phyloP scores from a whole-genome alignment of 2,329 filamentous ascomycete genomes.

The Aspergillus ruber region DNA sequence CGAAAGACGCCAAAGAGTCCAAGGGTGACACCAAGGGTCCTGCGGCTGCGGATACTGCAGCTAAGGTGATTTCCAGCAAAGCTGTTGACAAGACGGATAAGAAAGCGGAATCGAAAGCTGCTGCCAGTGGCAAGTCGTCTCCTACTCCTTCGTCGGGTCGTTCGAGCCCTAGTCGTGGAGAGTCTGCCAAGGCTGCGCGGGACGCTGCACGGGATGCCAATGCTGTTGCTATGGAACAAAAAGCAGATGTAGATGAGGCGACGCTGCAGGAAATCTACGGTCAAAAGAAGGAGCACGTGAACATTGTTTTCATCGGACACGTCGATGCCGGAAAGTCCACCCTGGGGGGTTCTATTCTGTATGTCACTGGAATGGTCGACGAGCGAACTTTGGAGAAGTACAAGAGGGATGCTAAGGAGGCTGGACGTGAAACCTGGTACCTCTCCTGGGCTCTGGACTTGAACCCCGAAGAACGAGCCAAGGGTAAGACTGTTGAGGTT shows the following conservation, averaged over 20 bases:
- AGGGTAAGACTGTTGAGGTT: slow-evolving; percentile 98
- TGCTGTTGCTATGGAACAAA: slow-evolving; percentile 75
- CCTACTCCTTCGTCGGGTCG: slow-evolving; percentile 71
- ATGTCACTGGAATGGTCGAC: slow-evolving; percentile 97
- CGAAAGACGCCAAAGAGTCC: neutral
- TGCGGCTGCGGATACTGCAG: slow-evolving; percentile 57
- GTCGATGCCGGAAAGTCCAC: slow-evolving; percentile 98
- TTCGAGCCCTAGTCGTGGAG: slow-evolving; percentile 64
- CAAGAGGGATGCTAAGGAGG: slow-evolving; percentile 91
- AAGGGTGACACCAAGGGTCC: slow-evolving; percentile 36
- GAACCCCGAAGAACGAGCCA: slow-evolving; percentile 90
- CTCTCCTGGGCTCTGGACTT: slow-evolving; percentile 96
- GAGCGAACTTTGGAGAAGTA: slow-evolving; percentile 98
- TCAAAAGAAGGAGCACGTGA: slow-evolving; percentile 71
- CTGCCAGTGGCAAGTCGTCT: slow-evolving; percentile 64
- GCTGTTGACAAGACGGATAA: slow-evolving; percentile 88
- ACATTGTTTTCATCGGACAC: slow-evolving; percentile 96
- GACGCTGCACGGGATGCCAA: slow-evolving; percentile 69
- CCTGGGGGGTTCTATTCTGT: slow-evolving; percentile 85
- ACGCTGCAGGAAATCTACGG: slow-evolving; percentile 90
- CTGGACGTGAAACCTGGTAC: slow-evolving; percentile 97
- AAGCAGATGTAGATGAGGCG: slow-evolving; percentile 71
- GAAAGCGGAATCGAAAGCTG: slow-evolving; percentile 44
- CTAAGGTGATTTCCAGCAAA: slow-evolving; percentile 81
- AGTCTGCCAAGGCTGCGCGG: slow-evolving; percentile 53